Evolutionary conservation across 2,329 filamentous ascomycete species (phyloP), one percentile per base, ranked within the genome.

Genomic region (Nakataea oryzae): DNA sequence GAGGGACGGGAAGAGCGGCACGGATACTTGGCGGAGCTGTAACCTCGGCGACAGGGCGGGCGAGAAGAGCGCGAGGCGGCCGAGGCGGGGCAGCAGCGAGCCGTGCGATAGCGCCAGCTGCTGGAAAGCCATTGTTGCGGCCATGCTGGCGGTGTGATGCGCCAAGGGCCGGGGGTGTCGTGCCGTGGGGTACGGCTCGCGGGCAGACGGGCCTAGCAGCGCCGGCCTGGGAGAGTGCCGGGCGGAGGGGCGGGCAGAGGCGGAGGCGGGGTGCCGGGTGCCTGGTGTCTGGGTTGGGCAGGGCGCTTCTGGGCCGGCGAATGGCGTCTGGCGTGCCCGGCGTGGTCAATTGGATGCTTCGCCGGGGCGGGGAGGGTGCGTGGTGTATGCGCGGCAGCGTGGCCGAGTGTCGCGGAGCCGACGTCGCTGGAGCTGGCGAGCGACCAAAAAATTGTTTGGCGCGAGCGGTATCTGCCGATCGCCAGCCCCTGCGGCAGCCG

Each of bases 1-100:
- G 59, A 70, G 54, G 17, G 66, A 66, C 27, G 67, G 68, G 60
- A 69, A 63, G 29, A 68, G 63, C 0, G 68, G 69, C 24, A 68
- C 60, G 54, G 68, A 64, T 59, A 70, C 56, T 50, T 65, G 65
- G 14, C 65, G 66, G 13, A 64, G 58, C 14, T 24, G 41, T 50
- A 61, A 59, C 55, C 65, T 59, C 27, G 58, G n/a, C 14, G 60
- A 29, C n/a, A 54, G 28, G 24, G 17, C 57, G 57, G 26, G 29
- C 63, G 47, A 57, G 61, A 67, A 64, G 34, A 68, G 27, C 68
- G 32, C 11, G 60, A 63, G 13, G n/a, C n/a, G n/a, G n/a, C n/a
- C n/a, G n/a, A 67, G 34, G 64, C 66, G 64, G 11, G 68, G 67
- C 24, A 69, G 63, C 26, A 68, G 60, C 8, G 63, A 64, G 34